Conservation (phyloP, 1,284 basidiomycete species). For the Mycosarcoma maydis region DNA sequence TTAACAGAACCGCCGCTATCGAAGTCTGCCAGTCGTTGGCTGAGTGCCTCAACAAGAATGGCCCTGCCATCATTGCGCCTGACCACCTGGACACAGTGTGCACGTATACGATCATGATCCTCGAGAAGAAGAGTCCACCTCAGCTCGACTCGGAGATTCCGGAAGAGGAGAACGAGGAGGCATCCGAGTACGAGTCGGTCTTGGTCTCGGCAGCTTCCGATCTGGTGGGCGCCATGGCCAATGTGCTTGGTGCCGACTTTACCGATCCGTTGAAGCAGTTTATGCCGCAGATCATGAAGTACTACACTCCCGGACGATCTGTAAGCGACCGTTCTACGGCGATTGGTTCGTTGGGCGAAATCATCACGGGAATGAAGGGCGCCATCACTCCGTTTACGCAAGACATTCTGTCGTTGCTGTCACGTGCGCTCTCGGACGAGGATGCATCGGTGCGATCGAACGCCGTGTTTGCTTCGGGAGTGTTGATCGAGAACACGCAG, state of each 20-base stretch:
- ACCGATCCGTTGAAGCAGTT: slow-evolving; percentile 84
- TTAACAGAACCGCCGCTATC: slow-evolving; percentile 81
- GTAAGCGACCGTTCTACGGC: slow-evolving; percentile 91
- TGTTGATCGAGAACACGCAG: slow-evolving; percentile 87
- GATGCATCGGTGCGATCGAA: slow-evolving; percentile 95
- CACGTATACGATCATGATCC: slow-evolving; percentile 71
- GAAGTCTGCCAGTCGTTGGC: slow-evolving; percentile 85
- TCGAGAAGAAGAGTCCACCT: slow-evolving; percentile 76
- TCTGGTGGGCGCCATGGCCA: slow-evolving; percentile 89
- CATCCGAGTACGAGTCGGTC: slow-evolving; percentile 96
- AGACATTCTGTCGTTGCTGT: slow-evolving; percentile 69
- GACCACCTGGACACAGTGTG: slow-evolving; percentile 72
- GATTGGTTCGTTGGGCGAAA: slow-evolving; percentile 93
- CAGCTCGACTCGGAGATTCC: slow-evolving; percentile 91
- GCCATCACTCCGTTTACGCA: slow-evolving; percentile 84
- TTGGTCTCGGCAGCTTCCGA: slow-evolving; percentile 94
- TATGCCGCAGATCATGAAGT: slow-evolving; percentile 88
- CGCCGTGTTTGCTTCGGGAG: slow-evolving; percentile 91
- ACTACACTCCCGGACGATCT: slow-evolving; percentile 86
- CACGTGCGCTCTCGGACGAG: slow-evolving; percentile 78
- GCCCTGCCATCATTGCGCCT: slow-evolving; percentile 75
- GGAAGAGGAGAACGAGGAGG: slow-evolving; percentile 77
- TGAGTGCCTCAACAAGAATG: slow-evolving; percentile 89
- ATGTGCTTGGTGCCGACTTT: slow-evolving; percentile 85
- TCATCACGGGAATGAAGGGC: slow-evolving; percentile 89